Evolutionary conservation across 176 grass and related monocot species (phyloP), one percentile per base, ranked within the genome.

Genomic region (Juncus effusus): DNA sequence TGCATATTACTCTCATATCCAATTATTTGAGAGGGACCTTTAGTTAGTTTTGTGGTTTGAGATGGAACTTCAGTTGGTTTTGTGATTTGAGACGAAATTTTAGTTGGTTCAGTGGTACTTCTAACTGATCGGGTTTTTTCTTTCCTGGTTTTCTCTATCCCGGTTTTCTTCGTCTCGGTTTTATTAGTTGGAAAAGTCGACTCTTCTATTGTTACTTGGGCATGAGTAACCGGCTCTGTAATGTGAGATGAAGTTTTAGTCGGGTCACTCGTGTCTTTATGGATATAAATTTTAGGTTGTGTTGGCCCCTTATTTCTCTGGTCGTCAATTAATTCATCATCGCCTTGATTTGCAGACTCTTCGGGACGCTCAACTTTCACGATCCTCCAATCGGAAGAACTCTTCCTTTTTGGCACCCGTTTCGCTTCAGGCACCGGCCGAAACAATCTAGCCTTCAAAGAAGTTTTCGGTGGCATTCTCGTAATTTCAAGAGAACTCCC

Each of bases 391-490:
- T 56, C 3, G 16, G 1, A 56, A 41, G 13, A 57, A 14, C 37
- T 70, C 38, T 4, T 56, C 51, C 16, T 51, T 47, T 47, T 47
- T 9, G 67, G 36, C 36, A 69, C 50, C 14, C 7, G 15, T 11
- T 3, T 11, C 40, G 8, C 8, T 70, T 37, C 38, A 4, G 38
- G 51, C 10, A 70, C 16, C 4, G 50, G 68, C 57, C 19, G 38
- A 38, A 72, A 72, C 57, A 59, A 42, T 42, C 14, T 44, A 13
- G 52, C 68, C 68, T 72, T 72, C 68, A 72, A 59, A 35, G 8
- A 59, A 1, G 37, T 72, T 59, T 72, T 71, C 3, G 54, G 13
- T 12, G 68, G 14, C 15, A 13, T 2, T 59, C 51, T 54, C 13
- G 36, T 59, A 45, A 72, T 72, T 59, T 4, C 13, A 19, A 59